These are phyloP conservation scores for Silene noctiflora DNA, from an alignment of 179 eudicot species.

Conservation along the genomic window DNA sequence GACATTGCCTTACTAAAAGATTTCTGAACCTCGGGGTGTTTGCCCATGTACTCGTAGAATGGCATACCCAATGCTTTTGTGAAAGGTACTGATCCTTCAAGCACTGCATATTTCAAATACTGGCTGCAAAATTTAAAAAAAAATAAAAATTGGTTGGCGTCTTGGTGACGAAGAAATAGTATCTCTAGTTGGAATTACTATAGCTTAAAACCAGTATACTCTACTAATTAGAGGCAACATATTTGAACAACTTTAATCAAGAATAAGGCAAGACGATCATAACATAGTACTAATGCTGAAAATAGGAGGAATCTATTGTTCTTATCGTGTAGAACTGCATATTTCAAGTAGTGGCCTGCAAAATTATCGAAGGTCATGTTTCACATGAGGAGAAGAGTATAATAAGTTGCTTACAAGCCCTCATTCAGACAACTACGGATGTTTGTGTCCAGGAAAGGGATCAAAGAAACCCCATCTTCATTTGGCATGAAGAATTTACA, in stretches of 20 bases:
- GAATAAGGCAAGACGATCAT: too few relatives aligned
- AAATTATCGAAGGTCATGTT: too few relatives aligned
- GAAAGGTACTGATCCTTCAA: conserved; percentile 34
- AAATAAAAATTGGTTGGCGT: neutral
- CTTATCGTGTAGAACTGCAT: too few relatives aligned
- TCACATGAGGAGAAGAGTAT: neutral
- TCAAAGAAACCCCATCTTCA: conserved; percentile 26
- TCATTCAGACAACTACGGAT: neutral
- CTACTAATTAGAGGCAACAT: too few relatives aligned
- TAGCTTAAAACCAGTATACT: too few relatives aligned
- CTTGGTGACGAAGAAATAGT: neutral
- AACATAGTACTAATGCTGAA: too few relatives aligned
- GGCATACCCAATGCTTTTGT: conserved; percentile 31
- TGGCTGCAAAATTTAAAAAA: conserved; percentile 16
- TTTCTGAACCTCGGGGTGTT: conserved; percentile 16
- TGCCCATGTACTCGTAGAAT: conserved; percentile 30
- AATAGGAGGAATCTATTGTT: too few relatives aligned
- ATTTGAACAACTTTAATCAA: too few relatives aligned
- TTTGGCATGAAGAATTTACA: conserved; percentile 19
- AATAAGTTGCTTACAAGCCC: conserved; percentile 10
- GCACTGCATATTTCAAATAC: conserved; percentile 32
- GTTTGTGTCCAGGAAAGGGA: neutral
- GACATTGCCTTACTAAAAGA: conserved; percentile 33
- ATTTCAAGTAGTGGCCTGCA: too few relatives aligned
- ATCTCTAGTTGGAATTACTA: too few relatives aligned